These are phyloP conservation scores for Kentomonas sorsogonicus DNA, from an alignment of 208 protist species.

Conservation along the genomic window DNA sequence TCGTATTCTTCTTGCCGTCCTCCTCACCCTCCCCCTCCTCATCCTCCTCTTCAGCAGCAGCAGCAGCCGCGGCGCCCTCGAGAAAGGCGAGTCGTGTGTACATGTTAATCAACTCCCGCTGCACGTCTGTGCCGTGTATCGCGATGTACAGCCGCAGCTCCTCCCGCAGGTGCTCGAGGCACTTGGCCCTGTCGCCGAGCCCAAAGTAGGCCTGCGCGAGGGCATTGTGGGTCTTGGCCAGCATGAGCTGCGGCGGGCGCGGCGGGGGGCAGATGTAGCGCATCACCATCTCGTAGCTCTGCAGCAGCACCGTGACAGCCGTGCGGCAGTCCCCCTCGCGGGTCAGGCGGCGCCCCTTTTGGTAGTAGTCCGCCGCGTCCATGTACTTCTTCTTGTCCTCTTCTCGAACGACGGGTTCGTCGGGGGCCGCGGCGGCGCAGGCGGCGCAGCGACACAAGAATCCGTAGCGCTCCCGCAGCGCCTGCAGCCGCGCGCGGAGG, in stretches of 20 bases:
- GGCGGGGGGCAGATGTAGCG: slow-evolving; percentile 80
- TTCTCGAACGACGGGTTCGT: slow-evolving; percentile 76
- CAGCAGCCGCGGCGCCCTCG: too few relatives aligned
- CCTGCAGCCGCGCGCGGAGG: slow-evolving; percentile 57
- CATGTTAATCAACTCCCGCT: slow-evolving; percentile 59
- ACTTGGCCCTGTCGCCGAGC: slow-evolving; percentile 60
- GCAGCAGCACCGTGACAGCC: slow-evolving; percentile 74
- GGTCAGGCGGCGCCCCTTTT: slow-evolving; percentile 80
- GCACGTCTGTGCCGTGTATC: slow-evolving; percentile 54
- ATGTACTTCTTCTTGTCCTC: slow-evolving; percentile 73
- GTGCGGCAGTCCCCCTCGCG: slow-evolving; percentile 68
- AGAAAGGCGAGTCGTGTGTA: slow-evolving; percentile 74
- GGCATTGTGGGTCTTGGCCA: slow-evolving; percentile 80
- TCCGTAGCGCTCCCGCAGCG: slow-evolving; percentile 63
- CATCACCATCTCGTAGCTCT: slow-evolving; percentile 85
- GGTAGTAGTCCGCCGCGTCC: slow-evolving; percentile 82
- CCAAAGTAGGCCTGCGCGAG: slow-evolving; percentile 80
- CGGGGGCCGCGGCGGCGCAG: slow-evolving; percentile 59
- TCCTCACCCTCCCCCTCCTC: slow-evolving; percentile 12
- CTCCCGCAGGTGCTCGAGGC: slow-evolving; percentile 64
- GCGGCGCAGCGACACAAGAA: slow-evolving; percentile 70
- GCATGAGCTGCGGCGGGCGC: slow-evolving; percentile 71
- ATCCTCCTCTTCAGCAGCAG: slow-evolving; percentile 23
- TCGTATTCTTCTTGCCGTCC: slow-evolving; percentile 2
- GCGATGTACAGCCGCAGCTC: slow-evolving; percentile 40